Evolutionary conservation across 2,329 filamentous ascomycete species (phyloP), one percentile per base, ranked within the genome.

Genomic region (Cordyceps tenuipes): DNA sequence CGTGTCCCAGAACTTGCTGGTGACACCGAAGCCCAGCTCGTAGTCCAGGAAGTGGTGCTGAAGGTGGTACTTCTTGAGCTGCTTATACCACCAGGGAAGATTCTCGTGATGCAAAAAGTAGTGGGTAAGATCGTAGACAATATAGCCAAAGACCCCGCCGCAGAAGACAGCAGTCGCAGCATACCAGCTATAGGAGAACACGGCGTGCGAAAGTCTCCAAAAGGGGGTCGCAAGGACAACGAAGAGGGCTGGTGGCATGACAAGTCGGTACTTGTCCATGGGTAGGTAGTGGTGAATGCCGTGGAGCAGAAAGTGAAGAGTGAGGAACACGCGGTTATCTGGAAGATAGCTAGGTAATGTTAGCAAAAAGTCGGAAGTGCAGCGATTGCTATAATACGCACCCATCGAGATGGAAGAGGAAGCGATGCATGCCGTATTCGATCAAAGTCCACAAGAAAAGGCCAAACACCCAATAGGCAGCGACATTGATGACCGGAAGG

Each of bases 71-170:
- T 96, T 97, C 85, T 99, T 99, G 68, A 97, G 83, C 64, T 85
- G 81, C 75, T 89, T 90, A 78, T 95, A 97, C 82, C 91, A 96
- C 2, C 86, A 77, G 17, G 94, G 94, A 3, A 99, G 84, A 68
- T 91, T 95, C 76, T 89, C 85, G 77, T 99, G 94, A 74, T 99
- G 94, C 44, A 99, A 82, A 82, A 99, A 99, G 80, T 97, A 99
- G 74, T 99, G 94, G 1, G 94, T 99, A 78, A 97, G 70, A 73
- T 99, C 94, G 77, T 99, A 99, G 79, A 89, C 91, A 63, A 97
- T 82, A 72, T 99, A 99, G 61, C 94, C 94, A 68, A 96, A 96
- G 64, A 99, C 86, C 63, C 92, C 94, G 54, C 94, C 94, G 68
- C 87, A 93, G 78, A 82, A 99, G 4, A 91, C 87, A 23, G 86